phyloP scores from a whole-genome alignment of 2,329 filamentous ascomycete genomes.

The Venturia effusa region DNA sequence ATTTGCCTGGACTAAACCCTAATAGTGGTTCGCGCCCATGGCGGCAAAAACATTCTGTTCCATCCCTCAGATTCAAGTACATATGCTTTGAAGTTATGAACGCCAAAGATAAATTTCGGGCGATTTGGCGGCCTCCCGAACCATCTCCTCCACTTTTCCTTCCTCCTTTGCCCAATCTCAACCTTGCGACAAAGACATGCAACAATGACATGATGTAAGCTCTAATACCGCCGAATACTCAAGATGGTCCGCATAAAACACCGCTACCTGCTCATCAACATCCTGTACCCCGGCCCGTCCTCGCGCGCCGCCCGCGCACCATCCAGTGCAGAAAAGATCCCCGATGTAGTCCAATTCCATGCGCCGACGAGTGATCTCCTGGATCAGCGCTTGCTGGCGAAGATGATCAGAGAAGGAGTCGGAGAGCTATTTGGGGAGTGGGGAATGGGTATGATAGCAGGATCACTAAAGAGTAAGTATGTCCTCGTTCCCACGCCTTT shows the following conservation, averaged over 20 bases:
- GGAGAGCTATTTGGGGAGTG: slow-evolving; percentile 57
- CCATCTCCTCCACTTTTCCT: slow-evolving; percentile 11
- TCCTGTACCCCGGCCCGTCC: slow-evolving; percentile 59
- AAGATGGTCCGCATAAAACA: slow-evolving; percentile 92
- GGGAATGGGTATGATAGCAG: slow-evolving; percentile 63
- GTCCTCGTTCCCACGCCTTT: neutral
- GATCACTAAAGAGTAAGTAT: slow-evolving; percentile 53
- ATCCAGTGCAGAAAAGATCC: slow-evolving; percentile 31
- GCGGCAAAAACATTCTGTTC: neutral
- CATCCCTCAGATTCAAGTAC: too few relatives aligned
- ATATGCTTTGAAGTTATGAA: too few relatives aligned
- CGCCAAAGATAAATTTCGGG: neutral
- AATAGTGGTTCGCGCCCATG: too few relatives aligned
- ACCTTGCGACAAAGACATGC: too few relatives aligned
- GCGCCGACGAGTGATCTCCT: slow-evolving; percentile 66
- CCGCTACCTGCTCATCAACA: slow-evolving; percentile 88
- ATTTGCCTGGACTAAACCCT: too few relatives aligned
- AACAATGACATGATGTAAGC: neutral
- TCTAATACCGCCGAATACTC: neutral
- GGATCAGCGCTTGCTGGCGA: slow-evolving; percentile 53
- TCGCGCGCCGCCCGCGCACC: slow-evolving; percentile 38
- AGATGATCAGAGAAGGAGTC: slow-evolving; percentile 43
- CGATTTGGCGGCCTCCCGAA: neutral
- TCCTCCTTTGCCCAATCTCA: neutral
- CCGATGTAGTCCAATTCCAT: slow-evolving; percentile 60